Evolutionary conservation across 192 early-diverging fungal species (phyloP).

Genomic region (Gorgonomyces haynaldii): DNA sequence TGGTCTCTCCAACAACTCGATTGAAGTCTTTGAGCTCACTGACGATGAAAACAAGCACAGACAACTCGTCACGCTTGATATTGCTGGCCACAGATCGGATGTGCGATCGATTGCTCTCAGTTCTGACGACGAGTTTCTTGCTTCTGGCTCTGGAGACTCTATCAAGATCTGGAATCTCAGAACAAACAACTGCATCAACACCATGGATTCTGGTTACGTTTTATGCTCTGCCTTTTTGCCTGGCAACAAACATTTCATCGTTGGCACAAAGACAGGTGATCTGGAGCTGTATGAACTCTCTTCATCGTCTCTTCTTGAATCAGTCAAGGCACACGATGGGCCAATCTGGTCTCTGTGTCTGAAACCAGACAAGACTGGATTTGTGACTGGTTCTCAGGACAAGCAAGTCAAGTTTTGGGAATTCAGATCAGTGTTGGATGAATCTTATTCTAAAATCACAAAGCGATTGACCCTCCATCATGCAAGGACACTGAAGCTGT

Average conservation of each 20-base stretch:
- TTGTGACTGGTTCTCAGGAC: constrained; percentile 86
- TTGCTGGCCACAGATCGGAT: constrained; percentile 83
- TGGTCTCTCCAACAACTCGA: constrained; percentile 67
- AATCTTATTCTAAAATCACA: constrained; percentile 16
- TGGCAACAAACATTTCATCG: constrained; percentile 71
- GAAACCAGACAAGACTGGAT: constrained; percentile 72
- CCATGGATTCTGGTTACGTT: constrained; percentile 83
- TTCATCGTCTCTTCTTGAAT: constrained; percentile 69
- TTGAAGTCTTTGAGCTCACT: constrained; percentile 65
- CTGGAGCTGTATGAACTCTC: constrained; percentile 86
- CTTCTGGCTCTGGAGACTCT: constrained; percentile 65
- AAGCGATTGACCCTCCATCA: constrained; percentile 71
- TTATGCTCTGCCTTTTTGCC: constrained; percentile 89
- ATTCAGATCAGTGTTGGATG: constrained; percentile 62
- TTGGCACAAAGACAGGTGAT: constrained; percentile 90
- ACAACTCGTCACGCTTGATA: constrained; percentile 59
- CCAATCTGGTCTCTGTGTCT: constrained; percentile 79
- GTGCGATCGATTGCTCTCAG: constrained; percentile 81
- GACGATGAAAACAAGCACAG: constrained; percentile 51
- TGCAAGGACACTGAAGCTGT: constrained; percentile 84
- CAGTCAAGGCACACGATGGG: constrained; percentile 83
- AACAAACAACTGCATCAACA: constrained; percentile 72
- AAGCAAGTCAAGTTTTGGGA: constrained; percentile 98
- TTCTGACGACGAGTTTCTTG: constrained; percentile 75
- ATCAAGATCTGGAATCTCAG: constrained; percentile 87